Evolutionary conservation across 2,329 filamentous ascomycete species (phyloP), one percentile per base, ranked within the genome.

Genomic region (Fusarium coffeatum): DNA sequence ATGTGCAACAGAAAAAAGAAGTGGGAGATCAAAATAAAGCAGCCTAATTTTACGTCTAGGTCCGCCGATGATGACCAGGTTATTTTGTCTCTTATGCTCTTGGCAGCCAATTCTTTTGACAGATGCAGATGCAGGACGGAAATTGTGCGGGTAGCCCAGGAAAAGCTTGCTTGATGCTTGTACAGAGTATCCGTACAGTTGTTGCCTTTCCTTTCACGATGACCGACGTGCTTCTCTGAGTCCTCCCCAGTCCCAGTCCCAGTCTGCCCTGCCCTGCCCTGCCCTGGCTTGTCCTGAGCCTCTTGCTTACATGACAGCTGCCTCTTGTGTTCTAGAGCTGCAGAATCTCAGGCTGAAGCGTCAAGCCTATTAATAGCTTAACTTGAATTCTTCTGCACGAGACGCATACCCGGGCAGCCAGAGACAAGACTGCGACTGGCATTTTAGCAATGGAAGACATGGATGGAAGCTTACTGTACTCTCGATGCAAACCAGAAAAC

Each of bases 111-210:
- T 37, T 37, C 34, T 37, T 37, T 37, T 37, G 18, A 37, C 18
- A 37, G 50, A 41, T 53, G 23, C 34, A 45, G 30, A 62, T 43
- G 42, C 46, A 57, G 53, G 54, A 64, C 46, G 50, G 46, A 60
- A 58, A 60, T 70, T 71, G 64, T 55, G 63, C 25, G 34, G 49
- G 22, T 15, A 27, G 23, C 22, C 22, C 27, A 25, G 30, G 11
- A 40, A 54, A 65, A 59, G 60, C 60, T 65, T 65, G 60, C 60
- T 65, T 65, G 51, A 61, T 50, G 22, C 60, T 30, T 59, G 13
- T 45, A 37, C 28, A 28, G 28, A 28, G 28, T 28, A 28, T 34
- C 32, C 16, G 32, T 34, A 23, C 48, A 32, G 48, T 51, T 51
- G 30, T 42, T 60, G 34, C 30, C 25, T 55, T 55, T 66, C 47